These are phyloP conservation scores for Heterobasidion annosum DNA, from an alignment of 1,284 basidiomycete species.

Conservation along the genomic window DNA sequence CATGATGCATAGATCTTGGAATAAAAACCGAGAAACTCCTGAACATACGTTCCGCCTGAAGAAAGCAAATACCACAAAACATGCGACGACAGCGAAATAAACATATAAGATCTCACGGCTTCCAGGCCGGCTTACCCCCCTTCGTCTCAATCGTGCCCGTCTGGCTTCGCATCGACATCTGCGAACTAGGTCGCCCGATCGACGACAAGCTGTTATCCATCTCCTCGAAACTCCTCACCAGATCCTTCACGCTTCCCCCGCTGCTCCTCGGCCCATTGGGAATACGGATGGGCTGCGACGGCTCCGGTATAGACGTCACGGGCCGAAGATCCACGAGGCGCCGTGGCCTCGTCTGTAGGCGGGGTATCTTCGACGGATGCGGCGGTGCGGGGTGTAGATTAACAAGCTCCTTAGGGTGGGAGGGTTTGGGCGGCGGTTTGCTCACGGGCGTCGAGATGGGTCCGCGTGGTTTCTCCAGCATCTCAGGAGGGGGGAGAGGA, in stretches of 20 bases:
- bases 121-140: no score
- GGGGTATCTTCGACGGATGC: slow-evolving; percentile 35
- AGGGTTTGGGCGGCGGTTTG: slow-evolving; percentile 30
- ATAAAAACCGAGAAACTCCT: no score
- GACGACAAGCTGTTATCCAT: slow-evolving; percentile 18
- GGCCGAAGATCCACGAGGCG: slow-evolving; percentile 50
- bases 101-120: no score
- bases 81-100: no score
- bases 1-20: no score
- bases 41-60: no score
- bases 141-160: no score
- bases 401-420: slow-evolving; percentile 56
- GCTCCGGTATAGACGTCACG: slow-evolving; percentile 25
- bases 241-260: slow-evolving; percentile 58
- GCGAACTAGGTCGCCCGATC: not conserved
- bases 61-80: no score
- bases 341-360: slow-evolving; percentile 13
- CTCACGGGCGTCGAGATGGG: slow-evolving; percentile 51
- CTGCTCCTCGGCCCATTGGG: slow-evolving; percentile 41
- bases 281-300: slow-evolving; percentile 13
- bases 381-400: slow-evolving; percentile 41
- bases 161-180: not conserved
- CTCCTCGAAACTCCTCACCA: slow-evolving; percentile 55
- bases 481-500: slow-evolving; percentile 42
- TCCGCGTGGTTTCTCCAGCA: slow-evolving; percentile 38